Base-by-base conservation (phyloP, 2,329 filamentous ascomycete genomes). In the Camillea tinctor region DNA sequence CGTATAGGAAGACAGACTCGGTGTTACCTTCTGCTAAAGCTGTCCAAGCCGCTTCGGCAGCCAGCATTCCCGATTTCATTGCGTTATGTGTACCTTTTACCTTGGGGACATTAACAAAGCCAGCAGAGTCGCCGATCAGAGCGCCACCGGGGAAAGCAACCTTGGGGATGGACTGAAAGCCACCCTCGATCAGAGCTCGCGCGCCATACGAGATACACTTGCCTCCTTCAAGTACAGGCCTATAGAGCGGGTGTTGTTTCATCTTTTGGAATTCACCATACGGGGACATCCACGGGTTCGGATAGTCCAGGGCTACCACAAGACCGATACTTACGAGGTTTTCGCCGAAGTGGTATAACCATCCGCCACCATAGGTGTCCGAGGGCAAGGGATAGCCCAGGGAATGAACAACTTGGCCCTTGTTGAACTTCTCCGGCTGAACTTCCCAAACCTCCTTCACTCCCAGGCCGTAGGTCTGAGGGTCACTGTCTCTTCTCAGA, bases 291-390 rank as follows among this genome's bases (percentile, higher is more conserved):
- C 94, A 99, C 0, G 95, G 95, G 77, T 99, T 99, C 50, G 91
- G 84, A 75, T 99, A 99, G 80, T 99, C 95, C 57, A 99, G 84
- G 22, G 93, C 93, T 44, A 96, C 91, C 11, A 99, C 95, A 19
- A 98, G 82, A 22, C 95, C 95, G 58, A 99, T 83, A 67, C 88
- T 93, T 61, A 99, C 94, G 69, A 98, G 85, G 76, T 98, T 99
- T 69, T 99, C 94, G 44, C 93, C 95, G 76, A 98, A 99, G 76
- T 99, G 95, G 73, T 99, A 99, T 91, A 99, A 93, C 88, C 93
- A 99, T n/a, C 91, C 93, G 66, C 95, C 95, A 67, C 95, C 95
- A 73, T 99, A 99, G 8, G 93, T 95, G 73, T 98, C 90, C 68
- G 83, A 86, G 17, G 92, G 86, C 51, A 99, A 79, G 20, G 95